Conservation (phyloP, 305 asterid genomes). For the Fraxinus latifolia region DNA sequence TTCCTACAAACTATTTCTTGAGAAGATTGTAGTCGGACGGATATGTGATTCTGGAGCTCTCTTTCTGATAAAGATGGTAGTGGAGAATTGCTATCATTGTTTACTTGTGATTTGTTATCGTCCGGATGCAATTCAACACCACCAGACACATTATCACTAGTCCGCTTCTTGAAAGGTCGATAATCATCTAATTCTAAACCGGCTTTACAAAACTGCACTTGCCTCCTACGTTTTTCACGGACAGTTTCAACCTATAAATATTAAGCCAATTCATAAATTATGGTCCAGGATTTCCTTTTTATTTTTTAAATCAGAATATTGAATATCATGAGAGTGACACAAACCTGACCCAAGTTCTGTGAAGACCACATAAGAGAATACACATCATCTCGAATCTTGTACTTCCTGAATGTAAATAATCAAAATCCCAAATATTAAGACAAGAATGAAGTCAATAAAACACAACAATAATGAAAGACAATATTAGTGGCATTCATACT, state of each 20-base stretch:
- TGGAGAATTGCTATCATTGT: constrained; percentile 10
- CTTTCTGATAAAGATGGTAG: constrained; percentile 26
- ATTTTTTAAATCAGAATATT: neutral
- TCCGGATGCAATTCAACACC: constrained; percentile 33
- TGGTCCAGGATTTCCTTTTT: neutral
- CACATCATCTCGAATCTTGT: constrained; percentile 61
- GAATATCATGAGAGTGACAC: constrained; percentile 15
- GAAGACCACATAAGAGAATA: constrained; percentile 90
- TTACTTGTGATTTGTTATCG: constrained; percentile 21
- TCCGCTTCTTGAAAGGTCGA: constrained; percentile 49
- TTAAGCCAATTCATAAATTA: constrained; percentile 8
- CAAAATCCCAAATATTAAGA: constrained; percentile 11
- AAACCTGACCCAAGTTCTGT: constrained; percentile 82
- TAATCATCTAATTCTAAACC: constrained; percentile 47
- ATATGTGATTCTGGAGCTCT: constrained; percentile 11
- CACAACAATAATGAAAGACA: constrained; percentile 5
- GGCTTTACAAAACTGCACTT: constrained; percentile 58
- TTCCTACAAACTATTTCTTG: constrained; percentile 23
- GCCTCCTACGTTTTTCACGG: constrained; percentile 80
- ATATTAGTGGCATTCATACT: constrained; percentile 42
- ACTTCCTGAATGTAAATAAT: constrained; percentile 53
- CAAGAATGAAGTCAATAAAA: neutral
- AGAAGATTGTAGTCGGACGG: constrained; percentile 23
- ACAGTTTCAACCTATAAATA: constrained; percentile 70
- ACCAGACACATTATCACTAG: constrained; percentile 15